Evolutionary conservation across 2,329 filamentous ascomycete genomes (phyloP), one percentile per base, ranked within the genome.

Genomic region (Trichoderma atroviride): DNA sequence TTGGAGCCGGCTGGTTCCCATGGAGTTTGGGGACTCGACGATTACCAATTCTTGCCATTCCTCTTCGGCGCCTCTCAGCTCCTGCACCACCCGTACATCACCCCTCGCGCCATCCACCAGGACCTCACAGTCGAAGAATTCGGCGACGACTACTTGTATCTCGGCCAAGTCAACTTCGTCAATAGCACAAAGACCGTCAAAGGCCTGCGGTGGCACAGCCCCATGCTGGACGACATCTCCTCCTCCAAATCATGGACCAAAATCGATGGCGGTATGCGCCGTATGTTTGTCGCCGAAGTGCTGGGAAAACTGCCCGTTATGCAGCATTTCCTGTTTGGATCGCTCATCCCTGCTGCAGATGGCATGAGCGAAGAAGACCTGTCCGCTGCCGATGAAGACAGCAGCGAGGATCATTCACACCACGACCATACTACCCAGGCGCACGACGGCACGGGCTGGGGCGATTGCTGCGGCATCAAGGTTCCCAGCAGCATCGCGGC

Each of bases 171-270:
- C 31, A 87, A 87, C 63, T 99, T 97, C 81, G 95, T 99, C 69
- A 97, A 98, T 81, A 92, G 90, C 74, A 96, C 97, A 70, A 99
- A 99, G 84, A 97, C 93, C 1, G 94, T 97, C 69, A 93, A 96
- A 76, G 95, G 94, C 1, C 83, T 99, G 71, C 88, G 96, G 56
- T 99, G 96, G 96, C 96, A 99, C 76, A 94, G 91, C 72, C 96
- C 96, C 4, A 98, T 99, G 96, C 88, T 99, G 22, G 96, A 99
- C 78, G 96, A 99, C 78, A 99, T 99, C 73, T 96, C 92, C 4
- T 90, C 93, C 1, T 92, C 95, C 19, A 94, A 93, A 78, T 92
- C 86, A 50, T 99, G 96, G 96, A 83, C 81, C 73, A 99, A 99
- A 84, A 92, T 99, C 61, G 94, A 98, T 79, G 91, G 86, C 31